Evolutionary conservation across 345 rosid genomes (phyloP), one percentile per base, ranked within the genome.

Genomic region (Eucalyptus rudis): DNA sequence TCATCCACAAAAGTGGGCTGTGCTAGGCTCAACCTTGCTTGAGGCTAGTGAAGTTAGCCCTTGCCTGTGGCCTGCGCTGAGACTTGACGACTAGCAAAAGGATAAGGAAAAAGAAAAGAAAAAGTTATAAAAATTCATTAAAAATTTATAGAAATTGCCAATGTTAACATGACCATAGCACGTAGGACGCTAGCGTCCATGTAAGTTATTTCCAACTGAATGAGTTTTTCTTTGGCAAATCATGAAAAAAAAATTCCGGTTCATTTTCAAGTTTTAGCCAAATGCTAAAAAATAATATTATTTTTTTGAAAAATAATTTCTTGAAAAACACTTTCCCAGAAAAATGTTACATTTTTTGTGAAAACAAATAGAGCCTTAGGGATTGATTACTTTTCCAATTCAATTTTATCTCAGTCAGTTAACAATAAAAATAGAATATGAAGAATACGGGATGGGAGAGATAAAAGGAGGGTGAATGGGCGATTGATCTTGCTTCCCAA

Each of bases 231-330:
- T 54, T 4, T 54, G 25, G 10, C 5, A 54, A 54, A 54, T 5
- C 0, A 54, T 1, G 12, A 22, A n/a, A n/a, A n/a, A n/a, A n/a
- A n/a, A n/a, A n/a, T n/a, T 22, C 1, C 1, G 2, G 1, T 54
- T 54, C 5, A 54, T 54, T 54, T 54, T 54, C 25, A 54, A 22
- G 0, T 22, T 22, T 54, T 0, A 54, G 2, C 27, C 0, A 54
- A 4, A 54, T 2, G 0, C 0, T 51, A 1, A 4, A 51, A 51
- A 51, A 16, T 15, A 50, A 6, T 51, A 51, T 16, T 16, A 51
- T 16, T 16, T 16, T 16, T 2, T 3, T 19, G 25, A 1, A 54
- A 54, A 22, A 54, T 22, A 6, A 54, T 22, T 54, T 22, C 5
- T 54, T 0, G 0, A 2, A 54, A 54, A 22, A 22, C 2, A 0